Evolutionary conservation across 176 grass and related monocot species (phyloP), one percentile per base, ranked within the genome.

Genomic region (Aegilops sharonensis): DNA sequence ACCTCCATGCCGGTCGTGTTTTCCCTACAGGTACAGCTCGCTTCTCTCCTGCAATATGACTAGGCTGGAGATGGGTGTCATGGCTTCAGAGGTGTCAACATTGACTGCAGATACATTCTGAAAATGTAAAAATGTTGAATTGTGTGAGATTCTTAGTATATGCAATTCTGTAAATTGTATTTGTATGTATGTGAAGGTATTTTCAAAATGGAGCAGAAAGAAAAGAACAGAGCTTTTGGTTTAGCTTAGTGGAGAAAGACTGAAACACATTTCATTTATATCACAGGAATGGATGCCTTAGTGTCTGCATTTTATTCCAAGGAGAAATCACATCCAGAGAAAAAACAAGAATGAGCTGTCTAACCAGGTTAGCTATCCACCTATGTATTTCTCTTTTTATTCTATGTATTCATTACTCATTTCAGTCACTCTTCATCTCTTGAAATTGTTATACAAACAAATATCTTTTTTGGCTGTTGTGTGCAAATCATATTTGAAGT

Each of bases 401-500:
- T 82, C 23, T 75, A 40, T 71, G 34, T 80, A 11, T 48, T 70
- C 36, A 9, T 43, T 60, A 8, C 57, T 79, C 80, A 34, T 37
- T 56, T 52, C 37, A 6, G 64, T 48, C 14, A 29, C 37, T 59
- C 8, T 32, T 36, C 40, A 43, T 43, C 9, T 43, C 40, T 43
- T 43, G 40, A 43, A 43, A 8, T 43, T 43, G 11, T 11, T 43
- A 43, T 43, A 43, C 48, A 85, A 54, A 83, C 47, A 36, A 67
- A 86, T 64, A 18, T n/a, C 27, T 69, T 77, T 78, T 57, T 81
- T 1, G 66, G 78, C 63, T 92, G 20, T 98, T 76, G 60, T 88
- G 57, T 91, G 95, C 92, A 95, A 88, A 91, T 83, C 74, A 85
- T 98, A 98, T 79, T 64, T 98, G 52, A 95, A 98, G 90, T 61